A percentile compares a stretch with the other conserved stretches of the same genome.
Evolutionary conservation across 2,329 filamentous ascomycete species (phyloP).

Genomic region (Alternaria arbusti): DNA sequence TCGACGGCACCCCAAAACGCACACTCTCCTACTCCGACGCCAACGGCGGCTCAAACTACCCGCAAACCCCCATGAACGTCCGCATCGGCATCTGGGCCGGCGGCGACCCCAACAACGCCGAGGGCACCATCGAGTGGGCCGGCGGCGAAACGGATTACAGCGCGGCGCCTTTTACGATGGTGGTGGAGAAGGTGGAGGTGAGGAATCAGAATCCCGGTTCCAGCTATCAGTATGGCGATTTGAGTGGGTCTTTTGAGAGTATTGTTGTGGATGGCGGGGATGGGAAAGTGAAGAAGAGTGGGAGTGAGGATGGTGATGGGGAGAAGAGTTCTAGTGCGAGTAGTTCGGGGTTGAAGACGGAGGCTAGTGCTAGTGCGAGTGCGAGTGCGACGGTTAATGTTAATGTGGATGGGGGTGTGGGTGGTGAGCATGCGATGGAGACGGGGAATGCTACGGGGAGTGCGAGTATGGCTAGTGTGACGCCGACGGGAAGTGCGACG

Average conservation of each 20-base stretch:
- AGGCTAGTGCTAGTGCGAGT: neutral
- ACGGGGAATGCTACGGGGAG: neutral
- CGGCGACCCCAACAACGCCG: constrained; percentile 50
- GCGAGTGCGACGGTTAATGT: neutral
- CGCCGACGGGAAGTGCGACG: neutral
- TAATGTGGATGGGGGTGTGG: neutral
- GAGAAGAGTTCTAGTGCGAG: neutral
- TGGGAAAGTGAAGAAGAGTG: neutral
- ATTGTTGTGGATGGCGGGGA: constrained; percentile 36
- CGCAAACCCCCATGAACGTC: constrained; percentile 74
- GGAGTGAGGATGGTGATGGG: neutral
- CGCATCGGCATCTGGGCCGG: constrained; percentile 54
- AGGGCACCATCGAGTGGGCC: constrained; percentile 70
- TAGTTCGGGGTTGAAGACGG: neutral
- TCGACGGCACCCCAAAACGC: constrained; percentile 70
- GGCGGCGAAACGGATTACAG: constrained; percentile 60
- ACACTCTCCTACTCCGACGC: constrained; percentile 62
- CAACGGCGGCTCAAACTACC: constrained; percentile 65
- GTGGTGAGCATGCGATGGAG: neutral
- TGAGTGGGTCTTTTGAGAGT: constrained; percentile 52
- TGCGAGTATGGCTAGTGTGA: neutral
- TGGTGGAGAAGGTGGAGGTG: constrained; percentile 55
- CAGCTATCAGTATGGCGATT: constrained; percentile 56
- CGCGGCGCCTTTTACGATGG: constrained; percentile 57
- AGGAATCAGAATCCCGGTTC: constrained; percentile 57